Base-by-base conservation (phyloP, 352 stramenopile species). In the Phytophthora meadii region DNA sequence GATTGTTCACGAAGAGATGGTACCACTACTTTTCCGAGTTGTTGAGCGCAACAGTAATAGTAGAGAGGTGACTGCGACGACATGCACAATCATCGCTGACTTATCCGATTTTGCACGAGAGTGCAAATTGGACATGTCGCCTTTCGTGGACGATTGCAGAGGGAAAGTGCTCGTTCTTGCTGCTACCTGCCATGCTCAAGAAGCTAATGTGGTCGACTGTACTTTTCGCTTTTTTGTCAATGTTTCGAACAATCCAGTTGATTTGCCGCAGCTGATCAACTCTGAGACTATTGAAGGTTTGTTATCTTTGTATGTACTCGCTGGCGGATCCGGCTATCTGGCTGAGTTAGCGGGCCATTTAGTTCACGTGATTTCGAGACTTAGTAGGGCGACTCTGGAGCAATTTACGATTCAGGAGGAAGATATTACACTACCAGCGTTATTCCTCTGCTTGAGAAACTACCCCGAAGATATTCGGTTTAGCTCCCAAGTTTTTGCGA, bases 41-140 rank as follows among this genome's bases (percentile, higher is more conserved):
- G 50, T 97, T 19, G 79, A 93, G 19, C 80, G 82, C 24, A 82
- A 92, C 25, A 65, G 61, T 9, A 82, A 81, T 15, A 60, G 74
- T 0, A 42, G 80, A 15, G 85, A 96, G 19, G 78, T 88, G 1
- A 64, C 77, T 11, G 57, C 61, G 0, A 65, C 72, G 0, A 67
- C 82, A 1, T 93, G 88, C 25, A 64, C 81, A 7, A 84, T 97
- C 4, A 65, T 97, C 5, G 89, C 92, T 25, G 71, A 79, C 3
- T 46, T 97, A 11, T 87, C 86, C 1, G 73, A 79, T 14, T 90
- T 90, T 69, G 81, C 84, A 3, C 47, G 64, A 8, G 49, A 78
- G 9, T 87, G 82, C 40, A 84, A 80, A 22, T 54, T 92, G 22
- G 85, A 92, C 49, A 24, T 93, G 5, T 72, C 72, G 8, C 57